phyloP scores from a whole-genome alignment of 2,329 filamentous ascomycete genomes.

The Penicillium sp. region DNA sequence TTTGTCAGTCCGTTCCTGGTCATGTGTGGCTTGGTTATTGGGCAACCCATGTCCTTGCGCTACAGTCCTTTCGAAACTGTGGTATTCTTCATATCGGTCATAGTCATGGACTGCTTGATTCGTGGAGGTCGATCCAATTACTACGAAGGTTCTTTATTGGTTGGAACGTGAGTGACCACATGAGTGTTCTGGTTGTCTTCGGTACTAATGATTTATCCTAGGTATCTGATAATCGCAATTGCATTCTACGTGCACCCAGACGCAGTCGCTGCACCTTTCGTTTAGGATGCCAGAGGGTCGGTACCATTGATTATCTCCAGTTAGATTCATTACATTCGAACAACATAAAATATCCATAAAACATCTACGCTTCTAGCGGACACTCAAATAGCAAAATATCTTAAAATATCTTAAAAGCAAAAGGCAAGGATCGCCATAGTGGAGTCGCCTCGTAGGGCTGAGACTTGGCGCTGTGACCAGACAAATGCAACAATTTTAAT shows the following conservation, averaged over 20 bases:
- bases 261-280: not conserved
- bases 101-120: conserved; percentile 25
- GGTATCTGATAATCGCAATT: conserved; percentile 22
- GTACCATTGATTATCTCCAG: not conserved
- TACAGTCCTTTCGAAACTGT: conserved; percentile 23
- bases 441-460: conserved; percentile 9
- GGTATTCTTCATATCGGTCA: conserved; percentile 21
- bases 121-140: conserved; percentile 22
- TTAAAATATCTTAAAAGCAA: not conserved
- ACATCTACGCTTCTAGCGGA: no score
- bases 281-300: not conserved
- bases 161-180: conserved; percentile 20
- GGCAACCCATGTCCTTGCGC: conserved; percentile 45
- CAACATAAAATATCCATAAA: not conserved
- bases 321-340: not conserved
- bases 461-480: conserved; percentile 1
- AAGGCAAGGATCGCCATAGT: not conserved
- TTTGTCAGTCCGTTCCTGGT: conserved; percentile 59
- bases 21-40: conserved; percentile 57
- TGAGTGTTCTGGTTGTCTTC: not conserved
- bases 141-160: conserved; percentile 20
- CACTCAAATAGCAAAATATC: no score
- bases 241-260: conserved; percentile 22
- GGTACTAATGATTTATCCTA: conserved; percentile 6
- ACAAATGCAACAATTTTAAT: not conserved